These are phyloP conservation scores for Talaromyces piceae DNA, from an alignment of 2,329 filamentous ascomycete genomes.

Conservation along the genomic window DNA sequence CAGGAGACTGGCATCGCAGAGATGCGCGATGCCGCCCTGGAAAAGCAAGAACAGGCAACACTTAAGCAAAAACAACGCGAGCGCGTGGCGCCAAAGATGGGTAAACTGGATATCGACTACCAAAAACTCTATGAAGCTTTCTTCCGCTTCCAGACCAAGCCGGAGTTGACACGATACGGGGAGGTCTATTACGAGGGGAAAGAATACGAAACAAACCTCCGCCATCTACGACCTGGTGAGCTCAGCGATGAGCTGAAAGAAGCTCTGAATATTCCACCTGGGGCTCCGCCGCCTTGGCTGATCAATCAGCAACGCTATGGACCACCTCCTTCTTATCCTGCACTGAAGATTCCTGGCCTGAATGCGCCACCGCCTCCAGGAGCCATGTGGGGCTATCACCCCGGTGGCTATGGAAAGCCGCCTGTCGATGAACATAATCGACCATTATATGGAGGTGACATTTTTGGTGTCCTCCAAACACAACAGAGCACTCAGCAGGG, in stretches of 20 bases:
- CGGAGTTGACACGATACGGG: conserved; percentile 84
- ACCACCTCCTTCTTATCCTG: conserved; percentile 87
- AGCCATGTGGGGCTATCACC: conserved; percentile 88
- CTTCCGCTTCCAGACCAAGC: conserved; percentile 96
- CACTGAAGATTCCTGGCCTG: conserved; percentile 87
- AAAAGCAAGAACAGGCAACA: conserved; percentile 87
- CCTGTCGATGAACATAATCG: conserved; percentile 89
- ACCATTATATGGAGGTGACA: conserved; percentile 86
- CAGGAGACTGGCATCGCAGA: conserved; percentile 95
- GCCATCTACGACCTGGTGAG: conserved; percentile 83
- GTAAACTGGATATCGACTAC: conserved; percentile 96
- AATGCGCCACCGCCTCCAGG: conserved; percentile 88
- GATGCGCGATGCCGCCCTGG: conserved; percentile 93
- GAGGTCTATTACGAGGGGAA: conserved; percentile 99
- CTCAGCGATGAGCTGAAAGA: conserved; percentile 84
- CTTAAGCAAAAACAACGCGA: conserved; percentile 95
- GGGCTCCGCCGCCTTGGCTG: conserved; percentile 90
- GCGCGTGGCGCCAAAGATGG: conserved; percentile 90
- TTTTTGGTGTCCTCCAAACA: conserved; percentile 70
- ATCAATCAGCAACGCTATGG: conserved; percentile 95
- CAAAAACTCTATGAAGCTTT: conserved; percentile 97
- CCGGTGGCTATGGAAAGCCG: conserved; percentile 92
- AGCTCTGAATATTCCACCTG: conserved; percentile 85
- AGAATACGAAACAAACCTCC: conserved; percentile 90
- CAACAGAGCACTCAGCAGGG: conserved; percentile 57